A percentile compares a stretch with the other conserved stretches of the same genome.
Evolutionary conservation across 441 rosid species (phyloP).

Genomic region (Theobroma grandiflorum): DNA sequence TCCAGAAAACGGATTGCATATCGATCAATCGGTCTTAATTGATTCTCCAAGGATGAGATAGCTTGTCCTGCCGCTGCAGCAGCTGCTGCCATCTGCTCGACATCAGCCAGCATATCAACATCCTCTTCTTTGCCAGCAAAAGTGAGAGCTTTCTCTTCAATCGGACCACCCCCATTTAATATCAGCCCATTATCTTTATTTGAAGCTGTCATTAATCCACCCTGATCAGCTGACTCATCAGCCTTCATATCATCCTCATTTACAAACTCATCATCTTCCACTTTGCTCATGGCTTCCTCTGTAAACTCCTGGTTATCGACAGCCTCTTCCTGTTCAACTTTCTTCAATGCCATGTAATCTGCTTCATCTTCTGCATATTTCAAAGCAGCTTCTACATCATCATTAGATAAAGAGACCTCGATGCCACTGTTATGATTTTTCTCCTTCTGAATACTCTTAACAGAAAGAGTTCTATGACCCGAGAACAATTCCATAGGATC

Average conservation of each 20-base stretch:
- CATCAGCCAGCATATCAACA: constrained; percentile 91
- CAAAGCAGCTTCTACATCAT: constrained; percentile 99
- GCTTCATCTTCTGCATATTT: constrained; percentile 99
- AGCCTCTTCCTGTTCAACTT: constrained; percentile 99
- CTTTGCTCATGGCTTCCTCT: constrained; percentile 88
- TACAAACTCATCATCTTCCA: constrained; percentile 91
- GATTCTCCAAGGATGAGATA: constrained; percentile 87
- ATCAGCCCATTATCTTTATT: constrained; percentile 53
- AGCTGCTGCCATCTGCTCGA: constrained; percentile 94
- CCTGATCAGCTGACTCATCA: constrained; percentile 80
- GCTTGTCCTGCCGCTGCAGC: constrained; percentile 97
- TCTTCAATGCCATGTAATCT: constrained; percentile 99
- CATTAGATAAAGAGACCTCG: constrained; percentile 78
- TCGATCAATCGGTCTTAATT: constrained; percentile 93
- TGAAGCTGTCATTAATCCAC: constrained; percentile 41
- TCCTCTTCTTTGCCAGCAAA: constrained; percentile 83
- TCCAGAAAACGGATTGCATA: constrained; percentile 91
- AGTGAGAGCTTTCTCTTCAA: constrained; percentile 68
- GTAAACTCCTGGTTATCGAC: constrained; percentile 99
- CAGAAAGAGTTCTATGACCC: constrained; percentile 72
- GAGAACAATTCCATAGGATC: constrained; percentile 98
- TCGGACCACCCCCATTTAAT: constrained; percentile 43
- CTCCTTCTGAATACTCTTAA: constrained; percentile 66
- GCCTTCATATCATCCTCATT: constrained; percentile 86
- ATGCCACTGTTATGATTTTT: constrained; percentile 53